Base-by-base conservation (phyloP, 495 filamentous ascomycete genomes). In the Penicillium mononematosum region DNA sequence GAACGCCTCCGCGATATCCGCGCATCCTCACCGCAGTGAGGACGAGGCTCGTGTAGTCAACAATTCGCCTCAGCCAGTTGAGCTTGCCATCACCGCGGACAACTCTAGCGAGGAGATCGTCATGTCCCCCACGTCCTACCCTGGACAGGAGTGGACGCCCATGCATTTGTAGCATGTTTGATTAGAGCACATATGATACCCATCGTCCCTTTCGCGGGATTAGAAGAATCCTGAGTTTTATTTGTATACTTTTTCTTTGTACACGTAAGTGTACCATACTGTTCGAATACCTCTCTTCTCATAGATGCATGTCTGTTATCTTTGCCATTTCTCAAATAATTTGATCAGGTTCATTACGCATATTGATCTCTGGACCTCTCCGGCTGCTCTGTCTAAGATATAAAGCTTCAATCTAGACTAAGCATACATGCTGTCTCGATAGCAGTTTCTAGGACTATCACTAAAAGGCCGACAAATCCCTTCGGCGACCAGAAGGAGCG, bases 81-180 rank as follows among this genome's bases (percentile, higher is more conserved):
- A 78, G 34, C 59, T 77, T 17, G 70, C 74, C 25, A 60, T 71
- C 36, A 73, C 75, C 42, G 72, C 72, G 27, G 77, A 81, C 38
- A 80, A 84, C 17, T 79, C 78, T 3, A 71, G 75, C 25, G 85
- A 87, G 22, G 76, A 78, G 43, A 76, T 81, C 36, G 67, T 80
- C 32, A 93, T 93, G 89, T 88, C 79, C 42, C 85, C 88, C 8
- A 91, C 89, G 11, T 83, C 85, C 27, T 93, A 91, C 65, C 89
- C 89, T 3, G 89, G 89, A 1, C 88, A 92, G 75, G 89, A 90
- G 71, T 92, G 89, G 89, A 84, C 83, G 67, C 88, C 89, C 22
- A 60, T 68, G 39, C 48, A 65, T 58, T 57, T 50, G 44, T 69
- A 62, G 52, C 19, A 50, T 51, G 42, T 41, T 53, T 52, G n/a